Evolutionary conservation across 371 early-diverging fungal genomes (phyloP).

Genomic region (Sporodiniella umbellata): DNA sequence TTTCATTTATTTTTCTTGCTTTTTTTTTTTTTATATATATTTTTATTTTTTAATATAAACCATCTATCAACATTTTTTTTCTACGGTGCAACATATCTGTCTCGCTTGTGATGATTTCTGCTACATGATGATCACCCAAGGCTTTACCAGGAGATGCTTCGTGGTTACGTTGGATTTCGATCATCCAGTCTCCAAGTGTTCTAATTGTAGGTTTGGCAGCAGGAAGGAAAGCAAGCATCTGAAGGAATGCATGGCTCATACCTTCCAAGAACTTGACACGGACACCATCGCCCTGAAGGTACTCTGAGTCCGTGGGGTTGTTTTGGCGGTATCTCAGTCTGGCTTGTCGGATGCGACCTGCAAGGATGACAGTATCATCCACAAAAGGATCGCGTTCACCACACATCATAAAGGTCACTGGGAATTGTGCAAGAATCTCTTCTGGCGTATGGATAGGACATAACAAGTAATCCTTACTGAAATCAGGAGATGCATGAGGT

Average conservation of each 20-base stretch:
- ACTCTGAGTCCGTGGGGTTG: conserved; percentile 23
- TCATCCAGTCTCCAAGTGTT: conserved; percentile 71
- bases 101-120: conserved; percentile 36
- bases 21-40: no score
- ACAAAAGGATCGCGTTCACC: conserved; percentile 97
- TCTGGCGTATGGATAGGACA: conserved; percentile 90
- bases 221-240: conserved; percentile 85
- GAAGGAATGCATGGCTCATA: conserved; percentile 90
- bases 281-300: conserved; percentile 22
- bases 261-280: conserved; percentile 79
- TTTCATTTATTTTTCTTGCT: no score
- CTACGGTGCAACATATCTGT: conserved; percentile 46
- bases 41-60: conserved; percentile 19
- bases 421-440: conserved; percentile 84
- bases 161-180: conserved; percentile 16
- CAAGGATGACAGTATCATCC: conserved; percentile 93
- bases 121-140: conserved; percentile 25
- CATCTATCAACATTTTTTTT: conserved; percentile 34
- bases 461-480: conserved; percentile 78
- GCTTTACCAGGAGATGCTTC: not conserved
- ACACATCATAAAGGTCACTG: conserved; percentile 84
- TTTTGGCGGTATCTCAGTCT: conserved; percentile 37
- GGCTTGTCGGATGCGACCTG: conserved; percentile 83
- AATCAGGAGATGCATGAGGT: conserved; percentile 74
- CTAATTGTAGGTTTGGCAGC: conserved; percentile 72